phyloP scores from a whole-genome alignment of 495 filamentous ascomycete species.

The Lophium mytilinum region DNA sequence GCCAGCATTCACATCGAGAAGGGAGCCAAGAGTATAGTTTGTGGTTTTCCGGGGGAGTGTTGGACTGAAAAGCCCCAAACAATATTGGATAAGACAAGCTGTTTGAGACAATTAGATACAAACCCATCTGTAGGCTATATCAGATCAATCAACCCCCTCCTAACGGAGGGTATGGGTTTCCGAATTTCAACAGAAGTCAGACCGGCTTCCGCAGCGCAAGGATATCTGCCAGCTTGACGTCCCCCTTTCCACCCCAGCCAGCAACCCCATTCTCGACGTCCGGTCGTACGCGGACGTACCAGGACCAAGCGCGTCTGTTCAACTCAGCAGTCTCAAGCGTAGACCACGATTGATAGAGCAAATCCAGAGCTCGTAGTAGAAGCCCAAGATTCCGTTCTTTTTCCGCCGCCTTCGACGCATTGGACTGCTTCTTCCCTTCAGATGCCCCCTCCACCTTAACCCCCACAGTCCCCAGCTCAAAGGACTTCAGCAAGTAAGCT shows the following conservation, averaged over 20 bases:
- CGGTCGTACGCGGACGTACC: constrained; percentile 70
- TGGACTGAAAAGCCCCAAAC: too few relatives aligned
- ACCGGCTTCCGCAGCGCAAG: constrained; percentile 46
- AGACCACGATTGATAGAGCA: constrained; percentile 64
- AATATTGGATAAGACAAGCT: too few relatives aligned
- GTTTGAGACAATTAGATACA: too few relatives aligned
- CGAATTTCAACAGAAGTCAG: neutral
- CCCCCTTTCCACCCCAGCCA: constrained; percentile 76
- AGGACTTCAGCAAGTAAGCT: constrained; percentile 53
- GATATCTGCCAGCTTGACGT: constrained; percentile 57
- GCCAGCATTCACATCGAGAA: too few relatives aligned
- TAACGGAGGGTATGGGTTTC: too few relatives aligned
- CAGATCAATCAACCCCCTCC: too few relatives aligned
- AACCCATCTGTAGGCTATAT: too few relatives aligned
- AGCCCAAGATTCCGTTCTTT: constrained; percentile 59
- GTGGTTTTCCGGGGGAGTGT: too few relatives aligned
- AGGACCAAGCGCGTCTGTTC: constrained; percentile 66
- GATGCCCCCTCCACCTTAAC: neutral
- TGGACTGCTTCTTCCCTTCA: constrained; percentile 31
- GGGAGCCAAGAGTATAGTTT: too few relatives aligned
- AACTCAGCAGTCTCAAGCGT: constrained; percentile 52
- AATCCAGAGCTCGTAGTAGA: constrained; percentile 57
- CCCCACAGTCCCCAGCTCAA: constrained; percentile 35
- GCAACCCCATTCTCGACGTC: constrained; percentile 60
- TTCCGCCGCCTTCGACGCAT: constrained; percentile 31